These are phyloP conservation scores for Colletotrichum siamense DNA, from an alignment of 2,329 filamentous ascomycete genomes.

Conservation along the genomic window DNA sequence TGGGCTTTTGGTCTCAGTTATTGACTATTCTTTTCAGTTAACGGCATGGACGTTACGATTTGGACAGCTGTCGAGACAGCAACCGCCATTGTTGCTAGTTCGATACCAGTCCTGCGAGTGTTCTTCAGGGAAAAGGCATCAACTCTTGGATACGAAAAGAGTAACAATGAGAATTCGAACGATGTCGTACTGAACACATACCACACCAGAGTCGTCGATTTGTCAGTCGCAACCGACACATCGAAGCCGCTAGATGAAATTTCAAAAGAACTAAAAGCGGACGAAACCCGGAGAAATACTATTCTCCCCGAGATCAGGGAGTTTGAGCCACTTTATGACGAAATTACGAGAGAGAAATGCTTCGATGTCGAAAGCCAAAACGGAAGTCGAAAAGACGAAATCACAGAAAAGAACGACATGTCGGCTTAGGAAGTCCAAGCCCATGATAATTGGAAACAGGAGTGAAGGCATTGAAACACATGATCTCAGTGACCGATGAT, in stretches of 20 bases:
- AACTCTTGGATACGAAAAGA: neutral
- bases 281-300: neutral
- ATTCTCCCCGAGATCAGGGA: neutral
- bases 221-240: neutral
- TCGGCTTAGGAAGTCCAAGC: neutral
- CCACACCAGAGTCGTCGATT: neutral
- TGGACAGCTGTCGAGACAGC: slow-evolving; percentile 32
- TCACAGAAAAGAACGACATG: neutral
- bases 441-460: neutral
- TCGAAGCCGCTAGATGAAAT: neutral
- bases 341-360: neutral
- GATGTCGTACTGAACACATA: slow-evolving; percentile 2
- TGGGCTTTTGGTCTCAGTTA: neutral
- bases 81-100: slow-evolving; percentile 32
- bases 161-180: neutral
- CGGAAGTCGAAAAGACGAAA: neutral
- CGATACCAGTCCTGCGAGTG: slow-evolving; percentile 37
- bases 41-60: slow-evolving; percentile 27
- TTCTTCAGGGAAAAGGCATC: slow-evolving; percentile 25
- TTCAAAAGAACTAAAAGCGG: neutral
- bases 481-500: neutral
- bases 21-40: neutral
- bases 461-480: neutral
- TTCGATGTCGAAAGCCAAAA: neutral
- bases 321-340: neutral